Conservation (phyloP, 495 filamentous ascomycete genomes). For the Penicillium turbatum region DNA sequence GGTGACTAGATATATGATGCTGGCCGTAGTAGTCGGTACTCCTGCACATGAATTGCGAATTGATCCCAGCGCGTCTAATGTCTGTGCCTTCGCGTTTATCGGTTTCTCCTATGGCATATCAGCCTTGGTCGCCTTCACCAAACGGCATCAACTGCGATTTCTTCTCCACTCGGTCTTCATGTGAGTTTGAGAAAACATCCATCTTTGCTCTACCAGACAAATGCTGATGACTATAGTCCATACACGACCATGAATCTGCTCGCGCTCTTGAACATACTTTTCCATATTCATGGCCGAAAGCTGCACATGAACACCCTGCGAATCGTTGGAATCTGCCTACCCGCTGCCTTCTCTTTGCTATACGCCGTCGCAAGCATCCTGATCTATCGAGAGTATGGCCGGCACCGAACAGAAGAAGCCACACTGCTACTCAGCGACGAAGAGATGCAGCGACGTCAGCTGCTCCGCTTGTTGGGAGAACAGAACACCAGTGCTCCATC, state of each 20-base stretch:
- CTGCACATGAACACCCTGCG: constrained; percentile 23
- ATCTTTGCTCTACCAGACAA: background rate
- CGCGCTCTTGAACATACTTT: constrained; percentile 30
- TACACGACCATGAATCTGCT: constrained; percentile 27
- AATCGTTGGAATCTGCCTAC: constrained; percentile 23
- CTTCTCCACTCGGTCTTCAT: background rate
- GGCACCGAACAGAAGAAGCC: constrained; percentile 9
- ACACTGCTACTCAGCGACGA: constrained; percentile 32
- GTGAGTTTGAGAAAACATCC: background rate
- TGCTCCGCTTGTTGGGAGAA: constrained; percentile 30
- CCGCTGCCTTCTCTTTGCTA: constrained; percentile 22
- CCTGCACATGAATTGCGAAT: background rate
- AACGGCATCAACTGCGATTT: background rate
- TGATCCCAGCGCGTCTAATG: background rate
- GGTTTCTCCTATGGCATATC: background rate
- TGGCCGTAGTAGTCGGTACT: background rate
- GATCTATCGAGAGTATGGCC: constrained; percentile 18
- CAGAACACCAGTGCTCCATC: constrained; percentile 15
- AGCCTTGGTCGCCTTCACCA: background rate
- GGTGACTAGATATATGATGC: background rate
- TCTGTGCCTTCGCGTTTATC: background rate
- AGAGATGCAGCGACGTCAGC: constrained; percentile 37
- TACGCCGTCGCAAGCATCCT: constrained; percentile 28
- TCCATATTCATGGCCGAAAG: constrained; percentile 30
- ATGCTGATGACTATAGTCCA: constrained; percentile 18